These are phyloP conservation scores for Castanea crenata DNA, from an alignment of 306 rosid species.

Conservation along the genomic window DNA sequence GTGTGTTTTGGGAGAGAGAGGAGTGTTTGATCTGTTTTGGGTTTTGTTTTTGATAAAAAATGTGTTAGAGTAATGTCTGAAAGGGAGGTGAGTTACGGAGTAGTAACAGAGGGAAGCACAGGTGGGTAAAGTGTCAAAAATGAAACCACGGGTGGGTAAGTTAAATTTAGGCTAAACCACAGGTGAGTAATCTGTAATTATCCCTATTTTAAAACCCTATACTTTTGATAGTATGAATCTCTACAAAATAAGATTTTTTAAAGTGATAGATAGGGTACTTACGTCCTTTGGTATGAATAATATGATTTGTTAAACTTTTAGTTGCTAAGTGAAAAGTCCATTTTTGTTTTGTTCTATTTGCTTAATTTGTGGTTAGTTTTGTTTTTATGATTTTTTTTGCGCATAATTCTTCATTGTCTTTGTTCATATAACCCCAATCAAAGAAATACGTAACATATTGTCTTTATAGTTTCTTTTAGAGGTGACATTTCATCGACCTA, in stretches of 20 bases:
- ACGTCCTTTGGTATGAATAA: slow-evolving; percentile 3
- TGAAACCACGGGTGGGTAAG: too few species aligned
- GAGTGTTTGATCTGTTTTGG: too few species aligned
- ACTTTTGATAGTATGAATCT: too few species aligned
- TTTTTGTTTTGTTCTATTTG: not conserved
- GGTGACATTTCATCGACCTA: not conserved
- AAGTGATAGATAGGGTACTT: not conserved
- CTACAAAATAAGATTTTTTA: not conserved
- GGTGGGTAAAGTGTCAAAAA: too few species aligned
- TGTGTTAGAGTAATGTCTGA: too few species aligned
- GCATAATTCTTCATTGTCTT: slow-evolving; percentile 10
- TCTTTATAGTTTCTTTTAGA: slow-evolving; percentile 4
- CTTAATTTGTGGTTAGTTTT: not conserved
- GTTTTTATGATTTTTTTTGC: not conserved
- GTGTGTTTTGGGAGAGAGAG: too few species aligned
- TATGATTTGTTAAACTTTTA: not conserved
- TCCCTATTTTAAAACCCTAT: too few species aligned
- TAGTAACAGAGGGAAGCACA: too few species aligned
- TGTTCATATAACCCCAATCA: slow-evolving; percentile 9
- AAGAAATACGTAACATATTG: slow-evolving; percentile 5
- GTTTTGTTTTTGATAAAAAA: too few species aligned
- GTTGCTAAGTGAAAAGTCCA: not conserved
- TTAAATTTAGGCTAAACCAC: too few species aligned
- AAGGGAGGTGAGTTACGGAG: too few species aligned
- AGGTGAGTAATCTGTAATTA: too few species aligned